Evolutionary conservation across 805 yeast genomes (phyloP).

Genomic region (Barnettozyma populi): DNA sequence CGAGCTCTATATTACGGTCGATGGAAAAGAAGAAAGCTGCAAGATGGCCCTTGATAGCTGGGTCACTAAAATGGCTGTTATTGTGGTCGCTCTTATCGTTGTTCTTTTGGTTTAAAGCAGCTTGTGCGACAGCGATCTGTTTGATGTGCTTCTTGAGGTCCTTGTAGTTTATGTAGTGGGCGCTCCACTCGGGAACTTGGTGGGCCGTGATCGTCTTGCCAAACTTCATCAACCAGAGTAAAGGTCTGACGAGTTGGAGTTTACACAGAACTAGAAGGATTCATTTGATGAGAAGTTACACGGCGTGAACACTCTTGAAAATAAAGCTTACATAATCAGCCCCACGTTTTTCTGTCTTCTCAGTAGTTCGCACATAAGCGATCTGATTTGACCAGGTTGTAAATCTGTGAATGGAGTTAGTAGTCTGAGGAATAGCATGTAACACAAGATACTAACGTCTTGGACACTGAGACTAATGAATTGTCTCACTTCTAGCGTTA

Average conservation of each 20-base stretch:
- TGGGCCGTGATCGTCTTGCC: constrained; percentile 50
- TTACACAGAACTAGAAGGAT: not conserved
- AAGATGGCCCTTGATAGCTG: constrained; percentile 40
- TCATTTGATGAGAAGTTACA: too few species aligned
- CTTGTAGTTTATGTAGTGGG: constrained; percentile 80
- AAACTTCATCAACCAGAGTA: constrained; percentile 18
- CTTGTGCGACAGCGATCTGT: constrained; percentile 44
- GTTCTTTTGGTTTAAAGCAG: constrained; percentile 23
- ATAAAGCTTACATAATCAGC: not conserved
- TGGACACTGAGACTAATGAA: constrained; percentile 77
- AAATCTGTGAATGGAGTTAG: constrained; percentile 28
- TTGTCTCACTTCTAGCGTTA: constrained; percentile 83
- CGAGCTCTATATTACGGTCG: constrained; percentile 77
- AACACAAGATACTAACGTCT: constrained; percentile 46
- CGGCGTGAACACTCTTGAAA: not conserved
- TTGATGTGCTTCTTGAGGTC: constrained; percentile 76
- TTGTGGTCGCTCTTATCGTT: not conserved
- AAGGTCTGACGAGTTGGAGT: not conserved
- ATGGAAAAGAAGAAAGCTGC: constrained; percentile 71
- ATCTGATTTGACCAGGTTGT: constrained; percentile 56
- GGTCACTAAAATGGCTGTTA: constrained; percentile 27
- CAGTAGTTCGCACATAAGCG: constrained; percentile 60
- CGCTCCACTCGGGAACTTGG: constrained; percentile 90
- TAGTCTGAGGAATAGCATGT: not conserved
- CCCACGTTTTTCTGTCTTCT: not conserved